Percentiles rank a stretch among this genome's conserved stretches.
These are phyloP conservation scores for Penicillium ucsense DNA, from an alignment of 495 filamentous ascomycete genomes.

Conservation along the genomic window DNA sequence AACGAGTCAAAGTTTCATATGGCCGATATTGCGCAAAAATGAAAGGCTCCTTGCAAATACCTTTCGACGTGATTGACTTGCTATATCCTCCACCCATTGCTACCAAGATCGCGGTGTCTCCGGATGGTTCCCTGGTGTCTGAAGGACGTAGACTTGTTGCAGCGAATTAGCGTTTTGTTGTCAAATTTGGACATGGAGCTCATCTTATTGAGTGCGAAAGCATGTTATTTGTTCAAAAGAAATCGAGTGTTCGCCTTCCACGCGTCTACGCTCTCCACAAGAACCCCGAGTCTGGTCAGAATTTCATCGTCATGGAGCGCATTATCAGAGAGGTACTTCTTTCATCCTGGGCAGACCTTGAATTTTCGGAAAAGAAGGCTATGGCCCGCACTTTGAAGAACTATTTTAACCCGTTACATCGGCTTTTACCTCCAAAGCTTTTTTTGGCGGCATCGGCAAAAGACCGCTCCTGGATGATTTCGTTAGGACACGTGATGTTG, in stretches of 20 bases:
- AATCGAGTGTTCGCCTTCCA: slow-evolving; percentile 23
- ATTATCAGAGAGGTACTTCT: slow-evolving; percentile 22
- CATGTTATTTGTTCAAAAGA: slow-evolving; percentile 26
- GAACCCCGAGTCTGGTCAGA: slow-evolving; percentile 10
- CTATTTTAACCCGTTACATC: slow-evolving; percentile 23
- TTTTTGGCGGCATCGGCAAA: slow-evolving; percentile 24
- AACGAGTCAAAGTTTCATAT: too few species aligned
- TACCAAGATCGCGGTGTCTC: slow-evolving; percentile 16
- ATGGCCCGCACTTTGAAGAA: slow-evolving; percentile 16
- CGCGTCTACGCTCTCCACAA: slow-evolving; percentile 27
- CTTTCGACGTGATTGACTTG: slow-evolving; percentile 10
- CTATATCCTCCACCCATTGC: slow-evolving; percentile 17
- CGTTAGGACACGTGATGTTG: slow-evolving; percentile 13
- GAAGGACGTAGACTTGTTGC: slow-evolving; percentile 16
- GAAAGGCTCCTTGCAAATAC: not conserved
- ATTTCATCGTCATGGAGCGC: slow-evolving; percentile 32
- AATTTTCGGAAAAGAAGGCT: slow-evolving; percentile 17
- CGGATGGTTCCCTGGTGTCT: slow-evolving; percentile 9
- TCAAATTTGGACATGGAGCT: slow-evolving; percentile 27
- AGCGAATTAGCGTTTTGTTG: slow-evolving; percentile 23
- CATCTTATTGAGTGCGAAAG: slow-evolving; percentile 26
- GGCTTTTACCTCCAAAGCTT: slow-evolving; percentile 15
- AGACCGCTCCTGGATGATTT: slow-evolving; percentile 22
- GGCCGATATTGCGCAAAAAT: slow-evolving; percentile 1
- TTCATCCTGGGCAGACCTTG: slow-evolving; percentile 19